A percentile compares a stretch with the other conserved stretches of the same genome.
phyloP scores from a whole-genome alignment of 441 rosid genomes.

The Adansonia gregorii region DNA sequence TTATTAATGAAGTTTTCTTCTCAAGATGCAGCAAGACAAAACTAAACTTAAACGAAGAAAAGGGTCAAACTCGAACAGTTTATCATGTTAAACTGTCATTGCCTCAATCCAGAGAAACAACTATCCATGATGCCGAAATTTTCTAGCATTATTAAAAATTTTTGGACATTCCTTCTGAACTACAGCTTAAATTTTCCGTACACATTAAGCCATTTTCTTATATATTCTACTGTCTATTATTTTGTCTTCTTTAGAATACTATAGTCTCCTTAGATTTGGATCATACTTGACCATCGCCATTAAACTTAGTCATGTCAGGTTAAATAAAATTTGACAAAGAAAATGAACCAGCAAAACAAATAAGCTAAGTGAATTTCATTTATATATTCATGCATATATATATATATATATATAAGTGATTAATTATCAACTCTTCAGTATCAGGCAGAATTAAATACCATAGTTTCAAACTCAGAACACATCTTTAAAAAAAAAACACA shows the following conservation, averaged over 20 bases:
- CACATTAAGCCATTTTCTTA: not conserved
- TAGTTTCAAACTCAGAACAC: no score
- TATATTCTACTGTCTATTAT: not conserved
- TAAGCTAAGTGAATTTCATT: not conserved
- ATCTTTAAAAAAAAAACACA: no score
- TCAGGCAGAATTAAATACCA: no score
- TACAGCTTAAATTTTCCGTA: not conserved
- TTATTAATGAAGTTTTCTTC: not conserved
- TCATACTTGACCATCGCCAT: not conserved
- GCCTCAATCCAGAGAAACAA: not conserved
- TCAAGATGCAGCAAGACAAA: not conserved
- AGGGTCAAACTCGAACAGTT: not conserved
- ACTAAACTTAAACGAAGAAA: not conserved
- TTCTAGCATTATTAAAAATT: not conserved
- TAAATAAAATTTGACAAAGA: not conserved
- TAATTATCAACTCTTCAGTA: no score
- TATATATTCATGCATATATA: no score
- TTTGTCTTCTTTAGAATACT: not conserved
- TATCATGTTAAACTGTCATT: not conserved
- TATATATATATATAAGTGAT: no score
- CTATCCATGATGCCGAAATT: not conserved
- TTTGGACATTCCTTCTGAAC: not conserved
- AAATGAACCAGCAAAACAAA: not conserved
- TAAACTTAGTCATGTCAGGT: not conserved
- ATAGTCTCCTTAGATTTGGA: not conserved